Percentiles rank a stretch among this genome's conserved stretches.
These are phyloP conservation scores for Ambispora gerdemannii DNA, from an alignment of 192 early-diverging fungal genomes.

Conservation along the genomic window DNA sequence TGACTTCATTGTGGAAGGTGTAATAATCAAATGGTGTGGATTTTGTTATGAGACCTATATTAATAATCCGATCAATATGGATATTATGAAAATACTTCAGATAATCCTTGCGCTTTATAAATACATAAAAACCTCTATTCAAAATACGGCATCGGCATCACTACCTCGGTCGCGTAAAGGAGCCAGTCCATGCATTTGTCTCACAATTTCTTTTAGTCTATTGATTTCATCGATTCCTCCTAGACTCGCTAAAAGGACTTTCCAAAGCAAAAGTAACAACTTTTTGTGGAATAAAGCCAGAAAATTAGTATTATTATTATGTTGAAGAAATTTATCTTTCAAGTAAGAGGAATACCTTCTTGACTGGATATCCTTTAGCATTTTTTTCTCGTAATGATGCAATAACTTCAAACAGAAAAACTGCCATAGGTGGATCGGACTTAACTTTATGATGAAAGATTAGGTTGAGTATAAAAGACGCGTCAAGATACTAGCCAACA, in stretches of 20 bases:
- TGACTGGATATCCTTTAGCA: constrained; percentile 66
- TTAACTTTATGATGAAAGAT: constrained; percentile 8
- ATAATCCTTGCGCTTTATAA: too few species aligned
- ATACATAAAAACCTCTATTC: too few species aligned
- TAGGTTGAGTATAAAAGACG: constrained; percentile 30
- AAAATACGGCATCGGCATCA: constrained; percentile 13
- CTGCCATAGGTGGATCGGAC: constrained; percentile 46
- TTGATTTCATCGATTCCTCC: constrained; percentile 53
- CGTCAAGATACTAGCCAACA: background rate
- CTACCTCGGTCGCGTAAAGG: constrained; percentile 30
- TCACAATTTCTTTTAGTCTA: constrained; percentile 46
- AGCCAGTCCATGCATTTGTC: constrained; percentile 50
- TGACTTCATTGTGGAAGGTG: constrained; percentile 52
- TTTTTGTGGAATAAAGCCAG: too few species aligned
- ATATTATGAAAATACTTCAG: too few species aligned
- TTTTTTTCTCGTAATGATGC: constrained; percentile 60
- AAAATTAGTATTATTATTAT: too few species aligned
- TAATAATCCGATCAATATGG: too few species aligned
- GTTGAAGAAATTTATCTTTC: too few species aligned
- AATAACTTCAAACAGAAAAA: constrained; percentile 65
- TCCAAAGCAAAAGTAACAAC: constrained; percentile 69
- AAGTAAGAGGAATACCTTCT: constrained; percentile 45
- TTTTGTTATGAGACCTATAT: constrained; percentile 43
- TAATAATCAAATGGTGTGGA: constrained; percentile 62
- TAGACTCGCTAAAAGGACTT: constrained; percentile 57